Evolutionary conservation across 371 early-diverging fungal genomes (phyloP).

Genomic region (Zychaea mexicana): DNA sequence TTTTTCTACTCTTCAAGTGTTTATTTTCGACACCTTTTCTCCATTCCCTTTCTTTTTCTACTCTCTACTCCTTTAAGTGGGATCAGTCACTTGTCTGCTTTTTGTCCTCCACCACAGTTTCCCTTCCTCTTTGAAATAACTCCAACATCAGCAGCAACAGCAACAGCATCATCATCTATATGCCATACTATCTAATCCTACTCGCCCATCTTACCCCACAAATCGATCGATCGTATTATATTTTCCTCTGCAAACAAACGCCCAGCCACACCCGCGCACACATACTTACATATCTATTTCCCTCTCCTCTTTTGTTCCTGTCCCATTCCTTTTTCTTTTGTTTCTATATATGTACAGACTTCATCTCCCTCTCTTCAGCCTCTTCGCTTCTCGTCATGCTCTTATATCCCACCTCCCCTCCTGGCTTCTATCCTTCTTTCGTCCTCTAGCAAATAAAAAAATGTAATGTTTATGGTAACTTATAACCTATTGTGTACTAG

Average conservation of each 20-base stretch:
- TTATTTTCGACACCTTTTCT: constrained; percentile 2
- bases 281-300: not conserved
- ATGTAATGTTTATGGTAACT: not conserved
- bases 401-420: not conserved
- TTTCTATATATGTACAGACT: not conserved
- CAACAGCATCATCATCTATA: too few relatives aligned
- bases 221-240: constrained; percentile 5
- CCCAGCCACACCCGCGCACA: not conserved
- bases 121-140: too few relatives aligned
- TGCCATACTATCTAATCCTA: not conserved
- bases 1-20: not conserved
- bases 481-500: not conserved
- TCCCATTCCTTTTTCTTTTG: not conserved
- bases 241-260: not conserved
- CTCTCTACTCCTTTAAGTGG: not conserved
- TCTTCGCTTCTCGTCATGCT: not conserved
- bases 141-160: too few relatives aligned
- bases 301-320: not conserved
- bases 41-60: constrained; percentile 9
- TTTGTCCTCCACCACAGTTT: not conserved
- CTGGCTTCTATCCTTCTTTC: not conserved
- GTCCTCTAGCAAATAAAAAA: not conserved
- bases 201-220: not conserved
- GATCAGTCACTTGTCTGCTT: too few relatives aligned
- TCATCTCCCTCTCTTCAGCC: not conserved